These are phyloP conservation scores for Alternaria triticina DNA, from an alignment of 2,329 filamentous ascomycete genomes.

Conservation along the genomic window DNA sequence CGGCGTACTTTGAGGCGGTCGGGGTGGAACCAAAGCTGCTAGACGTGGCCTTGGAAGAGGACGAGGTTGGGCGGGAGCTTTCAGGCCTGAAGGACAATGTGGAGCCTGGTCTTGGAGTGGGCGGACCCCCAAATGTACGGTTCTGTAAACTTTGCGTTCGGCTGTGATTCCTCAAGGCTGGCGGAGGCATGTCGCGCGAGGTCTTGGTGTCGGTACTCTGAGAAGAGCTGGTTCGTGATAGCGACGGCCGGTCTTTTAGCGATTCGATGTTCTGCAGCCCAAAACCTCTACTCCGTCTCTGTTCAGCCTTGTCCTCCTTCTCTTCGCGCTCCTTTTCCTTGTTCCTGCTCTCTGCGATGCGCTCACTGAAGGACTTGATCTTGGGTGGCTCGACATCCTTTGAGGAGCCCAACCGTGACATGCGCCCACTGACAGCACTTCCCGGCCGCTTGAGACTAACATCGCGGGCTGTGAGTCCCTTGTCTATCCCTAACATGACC, in stretches of 20 bases:
- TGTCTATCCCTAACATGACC: conserved; percentile 85
- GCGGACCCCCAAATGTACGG: conserved; percentile 1
- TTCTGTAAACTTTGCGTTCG: conserved; percentile 23
- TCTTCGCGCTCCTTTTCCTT: conserved; percentile 53
- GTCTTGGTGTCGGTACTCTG: conserved; percentile 30
- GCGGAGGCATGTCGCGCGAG: conserved; percentile 27
- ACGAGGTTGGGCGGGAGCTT: conserved; percentile 24
- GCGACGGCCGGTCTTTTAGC: conserved; percentile 27
- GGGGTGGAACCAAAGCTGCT: conserved; percentile 23
- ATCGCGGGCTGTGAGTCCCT: conserved; percentile 79
- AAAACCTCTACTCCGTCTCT: conserved; percentile 51
- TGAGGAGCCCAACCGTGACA: conserved; percentile 53
- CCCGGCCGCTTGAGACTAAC: conserved; percentile 75
- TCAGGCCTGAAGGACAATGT: conserved; percentile 29
- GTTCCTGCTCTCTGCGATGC: conserved; percentile 72
- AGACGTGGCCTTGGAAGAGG: conserved; percentile 32
- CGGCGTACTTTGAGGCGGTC: conserved; percentile 38
- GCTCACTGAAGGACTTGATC: conserved; percentile 78
- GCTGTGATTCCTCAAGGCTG: conserved; percentile 11
- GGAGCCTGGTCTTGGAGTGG: conserved; percentile 27
- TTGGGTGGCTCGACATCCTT: conserved; percentile 29
- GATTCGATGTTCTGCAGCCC: conserved; percentile 40
- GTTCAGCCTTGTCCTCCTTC: conserved; percentile 53
- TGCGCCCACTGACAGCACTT: conserved; percentile 9
- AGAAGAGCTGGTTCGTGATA: conserved; percentile 37